Conservation (phyloP, 148 eudicot genomes). For the Spergularia marina region DNA sequence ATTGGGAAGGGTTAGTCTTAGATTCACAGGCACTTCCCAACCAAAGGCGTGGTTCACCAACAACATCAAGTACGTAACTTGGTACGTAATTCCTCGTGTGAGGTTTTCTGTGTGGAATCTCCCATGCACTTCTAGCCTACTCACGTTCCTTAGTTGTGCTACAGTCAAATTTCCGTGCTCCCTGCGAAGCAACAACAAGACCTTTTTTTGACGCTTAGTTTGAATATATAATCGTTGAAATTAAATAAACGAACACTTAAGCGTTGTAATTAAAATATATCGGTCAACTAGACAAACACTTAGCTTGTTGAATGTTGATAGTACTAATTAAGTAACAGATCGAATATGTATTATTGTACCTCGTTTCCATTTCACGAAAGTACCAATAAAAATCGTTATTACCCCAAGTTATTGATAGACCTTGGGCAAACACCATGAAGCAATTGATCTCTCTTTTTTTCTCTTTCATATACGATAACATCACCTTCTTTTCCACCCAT, state of each 20-base stretch:
- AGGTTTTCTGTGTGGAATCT: slow-evolving; percentile 41
- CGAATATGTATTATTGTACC: slow-evolving; percentile 22
- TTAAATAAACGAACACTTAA: no score
- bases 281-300: no score
- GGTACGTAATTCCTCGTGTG: slow-evolving; percentile 43
- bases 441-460: slow-evolving; percentile 49
- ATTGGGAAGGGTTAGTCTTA: slow-evolving; percentile 59
- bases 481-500: slow-evolving; percentile 47
- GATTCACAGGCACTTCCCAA: slow-evolving; percentile 63
- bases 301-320: no score
- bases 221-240: no score
- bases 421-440: slow-evolving; percentile 55
- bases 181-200: slow-evolving; percentile 26
- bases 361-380: slow-evolving; percentile 39
- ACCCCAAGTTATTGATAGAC: slow-evolving; percentile 56
- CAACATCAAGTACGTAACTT: slow-evolving; percentile 51
- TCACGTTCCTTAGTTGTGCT: slow-evolving; percentile 54
- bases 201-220: no score
- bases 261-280: no score
- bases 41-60: slow-evolving; percentile 51
- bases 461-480: slow-evolving; percentile 33
- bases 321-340: no score
- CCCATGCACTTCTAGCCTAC: slow-evolving; percentile 78
- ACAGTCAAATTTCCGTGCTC: slow-evolving; percentile 36
- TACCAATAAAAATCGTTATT: slow-evolving; percentile 53